Conservation (phyloP, 495 filamentous ascomycete genomes). For the Penicillium roqueforti region DNA sequence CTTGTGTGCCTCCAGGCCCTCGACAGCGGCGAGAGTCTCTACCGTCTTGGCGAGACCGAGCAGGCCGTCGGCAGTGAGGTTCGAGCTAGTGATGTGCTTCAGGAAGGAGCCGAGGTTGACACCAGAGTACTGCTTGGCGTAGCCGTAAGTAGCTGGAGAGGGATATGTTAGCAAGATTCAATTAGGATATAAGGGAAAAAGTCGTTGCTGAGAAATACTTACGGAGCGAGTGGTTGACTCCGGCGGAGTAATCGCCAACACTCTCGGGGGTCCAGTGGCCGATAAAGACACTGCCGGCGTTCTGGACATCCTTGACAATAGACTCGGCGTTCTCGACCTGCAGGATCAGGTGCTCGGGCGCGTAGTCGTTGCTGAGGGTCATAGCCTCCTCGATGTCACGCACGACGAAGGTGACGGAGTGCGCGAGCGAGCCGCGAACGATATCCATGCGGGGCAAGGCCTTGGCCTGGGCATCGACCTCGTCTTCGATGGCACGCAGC, state of each 20-base stretch:
- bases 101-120: slow-evolving; percentile 93
- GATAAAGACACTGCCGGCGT: slow-evolving; percentile 93
- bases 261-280: slow-evolving; percentile 95
- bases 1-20: slow-evolving; percentile 92
- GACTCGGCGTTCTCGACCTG: slow-evolving; percentile 72
- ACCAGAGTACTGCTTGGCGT: slow-evolving; percentile 95
- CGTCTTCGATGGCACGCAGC: slow-evolving; percentile 78
- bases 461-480: slow-evolving; percentile 85
- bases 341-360: slow-evolving; percentile 95
- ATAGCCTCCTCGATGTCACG: slow-evolving; percentile 78
- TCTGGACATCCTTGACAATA: slow-evolving; percentile 74
- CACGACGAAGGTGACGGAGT: slow-evolving; percentile 86
- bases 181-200: not conserved
- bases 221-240: slow-evolving; percentile 96
- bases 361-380: slow-evolving; percentile 84
- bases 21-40: slow-evolving; percentile 89
- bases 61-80: slow-evolving; percentile 81
- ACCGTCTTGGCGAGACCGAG: slow-evolving; percentile 80
- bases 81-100: slow-evolving; percentile 92
- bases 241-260: slow-evolving; percentile 95
- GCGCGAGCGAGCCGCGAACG: slow-evolving; percentile 82
- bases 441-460: slow-evolving; percentile 87
- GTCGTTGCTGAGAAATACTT: slow-evolving; percentile 41
- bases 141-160: slow-evolving; percentile 85
- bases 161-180: slow-evolving; percentile 12